Evolutionary conservation across 73 alveolate genomes (phyloP), one percentile per base, ranked within the genome.

Genomic region (Paramecium bursaria): DNA sequence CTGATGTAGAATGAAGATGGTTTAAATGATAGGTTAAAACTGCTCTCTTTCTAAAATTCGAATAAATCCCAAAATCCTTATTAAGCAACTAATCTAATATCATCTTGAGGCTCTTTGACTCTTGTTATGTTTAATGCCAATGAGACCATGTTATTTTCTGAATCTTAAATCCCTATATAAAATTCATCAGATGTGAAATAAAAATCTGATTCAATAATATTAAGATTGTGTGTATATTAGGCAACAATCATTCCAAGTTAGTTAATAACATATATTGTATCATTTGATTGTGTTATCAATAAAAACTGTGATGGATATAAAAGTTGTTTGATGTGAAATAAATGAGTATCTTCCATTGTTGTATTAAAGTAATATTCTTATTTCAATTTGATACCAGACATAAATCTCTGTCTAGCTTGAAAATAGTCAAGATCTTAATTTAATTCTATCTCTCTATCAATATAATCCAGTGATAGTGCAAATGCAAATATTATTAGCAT

Each of bases 351-450:
- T 2, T 39, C 19, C 22, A 67, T 1, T 21, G 15, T 44, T 15
- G 19, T 67, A 14, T 33, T 47, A 17, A 67, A 21, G 19, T 67
- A 22, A 42, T 39, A 67, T 67, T 21, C 19, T 26, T 67, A 39
- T 42, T 67, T 67, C 26, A 35, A 19, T 67, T 31, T 67, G 0
- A 42, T 47, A 21, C 82, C 82, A 21, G 33, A 42, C 3, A 67
- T 25, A 67, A 67, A 67, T 33, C 82, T 31, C 4, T 67, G 17
- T 42, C 82, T 67, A 30, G 82, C 82, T 15, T 67, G 46, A 67
- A 67, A 14, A 10, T 67, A 67, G 11, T 67, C 82, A 14, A 67
- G 11, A 67, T 67, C 44, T 17, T 31, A 67, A 10, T 53, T 39
- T 44, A 67, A 67, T 13, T 67, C 82, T 33, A 67, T 67, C 27